A percentile compares a stretch with the other conserved stretches of the same genome.
phyloP scores from a whole-genome alignment of 768 basidiomycete genomes.

The Cyathus striatus region DNA sequence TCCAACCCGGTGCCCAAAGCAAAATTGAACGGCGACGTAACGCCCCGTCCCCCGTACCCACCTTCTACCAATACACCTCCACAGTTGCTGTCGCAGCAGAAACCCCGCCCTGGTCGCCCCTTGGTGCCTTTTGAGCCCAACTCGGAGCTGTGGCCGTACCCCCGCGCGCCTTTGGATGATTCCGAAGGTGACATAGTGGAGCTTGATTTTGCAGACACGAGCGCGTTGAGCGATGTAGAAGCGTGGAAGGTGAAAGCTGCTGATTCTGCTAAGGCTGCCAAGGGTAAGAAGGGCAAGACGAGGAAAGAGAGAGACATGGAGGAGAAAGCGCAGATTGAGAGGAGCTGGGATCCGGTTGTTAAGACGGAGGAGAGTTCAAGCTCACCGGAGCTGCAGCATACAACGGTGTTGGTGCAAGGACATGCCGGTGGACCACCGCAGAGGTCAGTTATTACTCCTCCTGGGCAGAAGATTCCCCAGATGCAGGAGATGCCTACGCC shows the following conservation, averaged over 20 bases:
- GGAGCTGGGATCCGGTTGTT: constrained; percentile 54
- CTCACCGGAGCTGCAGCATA: no score
- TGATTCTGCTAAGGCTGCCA: constrained; percentile 4
- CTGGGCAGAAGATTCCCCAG: background rate
- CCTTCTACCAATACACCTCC: background rate
- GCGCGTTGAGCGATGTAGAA: constrained; percentile 63
- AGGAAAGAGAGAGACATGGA: constrained; percentile 34
- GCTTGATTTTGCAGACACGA: constrained; percentile 71
- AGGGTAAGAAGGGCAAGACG: constrained; percentile 17
- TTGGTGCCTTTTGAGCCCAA: constrained; percentile 61
- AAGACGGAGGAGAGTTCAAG: background rate
- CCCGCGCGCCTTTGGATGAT: constrained; percentile 35
- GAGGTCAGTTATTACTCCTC: background rate
- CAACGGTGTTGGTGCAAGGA: no score
- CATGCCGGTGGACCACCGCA: background rate
- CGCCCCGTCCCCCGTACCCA: constrained; percentile 34
- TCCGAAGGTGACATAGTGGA: constrained; percentile 54
- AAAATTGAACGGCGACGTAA: constrained; percentile 47
- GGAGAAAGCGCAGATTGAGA: constrained; percentile 50
- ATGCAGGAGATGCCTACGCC: constrained; percentile 22
- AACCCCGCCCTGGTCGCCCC: constrained; percentile 24
- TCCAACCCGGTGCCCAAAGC: constrained; percentile 28
- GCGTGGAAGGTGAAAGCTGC: constrained; percentile 40
- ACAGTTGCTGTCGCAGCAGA: background rate
- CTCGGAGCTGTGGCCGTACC: constrained; percentile 71